Evolutionary conservation across 2,329 filamentous ascomycete species (phyloP).

Genomic region (Penicillium capsulatum): DNA sequence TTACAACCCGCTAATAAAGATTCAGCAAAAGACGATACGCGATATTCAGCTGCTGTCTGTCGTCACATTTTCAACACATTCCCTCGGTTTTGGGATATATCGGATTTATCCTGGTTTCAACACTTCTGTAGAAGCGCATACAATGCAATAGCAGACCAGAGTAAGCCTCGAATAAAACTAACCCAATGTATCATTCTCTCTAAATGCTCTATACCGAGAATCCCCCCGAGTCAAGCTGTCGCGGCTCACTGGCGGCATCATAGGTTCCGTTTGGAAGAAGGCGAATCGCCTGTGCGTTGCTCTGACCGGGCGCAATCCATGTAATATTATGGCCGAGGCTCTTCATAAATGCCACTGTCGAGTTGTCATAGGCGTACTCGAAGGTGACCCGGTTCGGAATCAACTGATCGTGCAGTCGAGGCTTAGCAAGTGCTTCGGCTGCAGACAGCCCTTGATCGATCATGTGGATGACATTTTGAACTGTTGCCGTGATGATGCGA

Average conservation of each 20-base stretch:
- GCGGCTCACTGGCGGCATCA: conserved; percentile 71
- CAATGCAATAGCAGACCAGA: no score
- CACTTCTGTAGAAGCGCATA: no score
- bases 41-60: no score
- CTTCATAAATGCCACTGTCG: conserved; percentile 60
- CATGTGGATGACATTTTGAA: conserved; percentile 69
- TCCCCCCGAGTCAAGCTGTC: conserved; percentile 67
- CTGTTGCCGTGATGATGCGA: conserved; percentile 74
- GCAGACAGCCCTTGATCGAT: conserved; percentile 62
- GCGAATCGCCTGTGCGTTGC: conserved; percentile 67
- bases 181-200: no score
- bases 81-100: no score
- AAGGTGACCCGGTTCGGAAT: conserved; percentile 65
- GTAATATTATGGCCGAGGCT: conserved; percentile 66
- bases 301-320: conserved; percentile 60
- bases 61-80: no score
- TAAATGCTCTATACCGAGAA: conserved; percentile 46
- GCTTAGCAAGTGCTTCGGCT: conserved; percentile 58
- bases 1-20: no score
- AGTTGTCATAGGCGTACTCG: conserved; percentile 65
- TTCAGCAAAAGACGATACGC: no score
- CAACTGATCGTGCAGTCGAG: conserved; percentile 77
- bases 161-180: no score
- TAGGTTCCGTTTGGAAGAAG: conserved; percentile 62
- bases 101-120: no score